Conservation (phyloP, 768 basidiomycete species). For the Kwoniella sp. region DNA sequence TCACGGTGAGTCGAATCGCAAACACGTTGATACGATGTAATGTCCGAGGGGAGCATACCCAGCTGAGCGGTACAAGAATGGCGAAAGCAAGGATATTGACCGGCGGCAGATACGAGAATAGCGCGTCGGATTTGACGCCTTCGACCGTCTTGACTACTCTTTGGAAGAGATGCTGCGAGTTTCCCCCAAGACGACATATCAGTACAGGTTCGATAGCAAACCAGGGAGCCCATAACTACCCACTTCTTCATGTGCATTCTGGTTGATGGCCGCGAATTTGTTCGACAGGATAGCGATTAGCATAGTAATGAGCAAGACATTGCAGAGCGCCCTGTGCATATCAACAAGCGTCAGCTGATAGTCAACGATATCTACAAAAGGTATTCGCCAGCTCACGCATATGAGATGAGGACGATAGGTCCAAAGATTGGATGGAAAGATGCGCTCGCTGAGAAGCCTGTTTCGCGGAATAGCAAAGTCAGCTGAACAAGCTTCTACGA, state of each 20-base stretch:
- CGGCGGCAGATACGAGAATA: slow-evolving; percentile 90
- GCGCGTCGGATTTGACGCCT: slow-evolving; percentile 84
- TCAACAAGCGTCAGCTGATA: background rate
- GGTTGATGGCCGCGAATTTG: slow-evolving; percentile 77
- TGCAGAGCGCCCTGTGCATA: slow-evolving; percentile 46
- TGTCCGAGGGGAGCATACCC: slow-evolving; percentile 70
- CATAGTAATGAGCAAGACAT: slow-evolving; percentile 58
- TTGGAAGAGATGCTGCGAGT: slow-evolving; percentile 82
- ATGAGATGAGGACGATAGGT: slow-evolving; percentile 52
- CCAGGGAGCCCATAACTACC: too few relatives aligned
- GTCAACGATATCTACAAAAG: background rate
- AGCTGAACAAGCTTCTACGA: background rate
- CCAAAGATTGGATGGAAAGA: slow-evolving; percentile 55
- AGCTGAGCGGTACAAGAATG: slow-evolving; percentile 77
- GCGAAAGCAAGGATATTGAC: slow-evolving; percentile 64
- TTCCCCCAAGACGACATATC: too few relatives aligned
- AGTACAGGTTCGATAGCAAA: too few relatives aligned
- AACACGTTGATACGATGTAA: slow-evolving; percentile 85
- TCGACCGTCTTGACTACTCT: slow-evolving; percentile 82
- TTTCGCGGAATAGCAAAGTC: too few relatives aligned
- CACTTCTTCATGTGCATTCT: slow-evolving; percentile 68
- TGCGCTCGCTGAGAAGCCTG: slow-evolving; percentile 49
- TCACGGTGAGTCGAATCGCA: slow-evolving; percentile 75
- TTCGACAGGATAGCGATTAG: slow-evolving; percentile 89
- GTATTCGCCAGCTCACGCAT: slow-evolving; percentile 44